Evolutionary conservation across 352 stramenopile species (phyloP).

Genomic region (Globisporangium nagaii): DNA sequence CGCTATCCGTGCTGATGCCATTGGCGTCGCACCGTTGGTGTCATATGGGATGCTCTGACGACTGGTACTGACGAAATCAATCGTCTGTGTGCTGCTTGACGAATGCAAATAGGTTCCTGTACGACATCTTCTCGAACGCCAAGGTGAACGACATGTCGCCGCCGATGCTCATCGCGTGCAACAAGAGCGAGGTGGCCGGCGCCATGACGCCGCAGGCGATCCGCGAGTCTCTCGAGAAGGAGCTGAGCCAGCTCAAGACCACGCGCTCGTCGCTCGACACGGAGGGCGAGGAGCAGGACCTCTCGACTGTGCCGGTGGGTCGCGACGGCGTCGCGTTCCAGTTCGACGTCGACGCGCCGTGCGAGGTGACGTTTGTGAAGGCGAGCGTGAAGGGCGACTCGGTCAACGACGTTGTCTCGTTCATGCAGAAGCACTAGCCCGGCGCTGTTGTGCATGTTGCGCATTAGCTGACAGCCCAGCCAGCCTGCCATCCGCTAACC

Average conservation of each 20-base stretch:
- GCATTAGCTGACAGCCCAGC: neutral
- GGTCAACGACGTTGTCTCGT: slow-evolving; percentile 55
- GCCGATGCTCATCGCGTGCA: slow-evolving; percentile 75
- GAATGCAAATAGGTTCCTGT: slow-evolving; percentile 68
- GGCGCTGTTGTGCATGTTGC: neutral
- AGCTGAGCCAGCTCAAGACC: slow-evolving; percentile 82
- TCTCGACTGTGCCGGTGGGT: slow-evolving; percentile 63
- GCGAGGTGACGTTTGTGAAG: slow-evolving; percentile 68
- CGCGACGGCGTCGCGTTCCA: slow-evolving; percentile 68
- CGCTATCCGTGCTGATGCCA: no score
- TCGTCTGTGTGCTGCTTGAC: no score
- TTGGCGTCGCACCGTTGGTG: no score
- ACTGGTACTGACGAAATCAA: no score
- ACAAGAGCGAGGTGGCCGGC: slow-evolving; percentile 65
- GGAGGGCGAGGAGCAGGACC: slow-evolving; percentile 74
- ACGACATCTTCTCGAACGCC: slow-evolving; percentile 83
- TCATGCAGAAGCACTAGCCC: slow-evolving; percentile 79
- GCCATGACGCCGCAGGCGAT: slow-evolving; percentile 45
- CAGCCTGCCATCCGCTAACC: neutral
- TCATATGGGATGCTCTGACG: no score
- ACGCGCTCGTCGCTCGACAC: slow-evolving; percentile 83
- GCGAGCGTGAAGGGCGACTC: slow-evolving; percentile 64
- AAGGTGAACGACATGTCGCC: slow-evolving; percentile 74
- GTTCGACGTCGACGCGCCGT: slow-evolving; percentile 78
- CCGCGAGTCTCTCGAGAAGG: slow-evolving; percentile 64